Evolutionary conservation across 441 rosid genomes (phyloP), one percentile per base, ranked within the genome.

Genomic region (Pelargonium australe): DNA sequence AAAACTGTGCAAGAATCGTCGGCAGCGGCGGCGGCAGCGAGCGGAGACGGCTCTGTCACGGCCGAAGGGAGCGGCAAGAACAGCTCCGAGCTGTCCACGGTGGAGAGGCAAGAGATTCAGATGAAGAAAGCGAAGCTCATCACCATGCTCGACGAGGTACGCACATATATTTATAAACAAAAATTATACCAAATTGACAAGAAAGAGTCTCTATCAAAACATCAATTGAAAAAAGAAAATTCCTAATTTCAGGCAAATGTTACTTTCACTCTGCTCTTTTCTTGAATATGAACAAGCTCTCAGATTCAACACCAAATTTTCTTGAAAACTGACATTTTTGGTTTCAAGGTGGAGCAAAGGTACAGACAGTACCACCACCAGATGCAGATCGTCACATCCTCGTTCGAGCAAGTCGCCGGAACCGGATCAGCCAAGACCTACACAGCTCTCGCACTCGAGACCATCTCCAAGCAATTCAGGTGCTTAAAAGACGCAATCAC

Each of bases 41-140:
- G 73, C 7, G 90, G 83, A 70, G 96, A 83, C 8, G 92, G 81
- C 43, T 79, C 86, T 0, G 81, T 72, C 25, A 82, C 77, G 4
- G 87, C 75, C 16, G 91, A 81, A 25, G 74, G 74, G 1, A 73
- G 75, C 6, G 85, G 87, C 19, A 91, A 84, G 77, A 80, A 81
- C 13, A 76, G 80, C 5, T 76, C 81, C 12, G 97, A 94, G 73
- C 84, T 89, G 19, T 76, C 84, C 44, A 88, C 92, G 13, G 92
- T 89, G 2, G 98, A 94, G 84, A 89, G 95, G 65, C 98, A 94
- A 73, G 98, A 94, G 70, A 84, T 91, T 88, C 98, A 94, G 89
- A 89, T 89, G 96, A 94, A 87, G 85, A 94, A 94, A 81, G 98
- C 96, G 3, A 94, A 91, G 80, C 87, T 94, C 14, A 87, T 84